phyloP scores from a whole-genome alignment of 768 basidiomycete species.

The Boletus coccyginus region DNA sequence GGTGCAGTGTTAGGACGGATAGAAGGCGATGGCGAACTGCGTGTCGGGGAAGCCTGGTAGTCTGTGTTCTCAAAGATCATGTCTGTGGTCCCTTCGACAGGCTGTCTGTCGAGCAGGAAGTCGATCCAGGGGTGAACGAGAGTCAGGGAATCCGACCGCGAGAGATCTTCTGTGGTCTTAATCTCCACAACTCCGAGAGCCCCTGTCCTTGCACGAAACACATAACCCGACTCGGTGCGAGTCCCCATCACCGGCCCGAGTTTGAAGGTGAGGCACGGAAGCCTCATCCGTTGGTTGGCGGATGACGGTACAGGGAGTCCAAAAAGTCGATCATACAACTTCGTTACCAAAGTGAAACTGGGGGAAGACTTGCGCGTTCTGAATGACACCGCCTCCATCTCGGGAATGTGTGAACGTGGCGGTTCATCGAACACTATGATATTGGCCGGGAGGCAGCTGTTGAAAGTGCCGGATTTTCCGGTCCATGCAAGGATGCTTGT shows the following conservation, averaged over 20 bases:
- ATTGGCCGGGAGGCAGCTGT: too few species aligned
- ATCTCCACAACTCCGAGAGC: conserved; percentile 10
- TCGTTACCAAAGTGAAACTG: background rate
- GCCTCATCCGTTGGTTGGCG: background rate
- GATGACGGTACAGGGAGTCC: conserved; percentile 1
- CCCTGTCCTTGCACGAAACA: background rate
- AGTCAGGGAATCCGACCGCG: background rate
- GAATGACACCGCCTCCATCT: background rate
- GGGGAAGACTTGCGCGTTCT: background rate
- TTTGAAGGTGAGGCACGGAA: conserved; percentile 10
- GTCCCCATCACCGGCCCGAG: background rate
- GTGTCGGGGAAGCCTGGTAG: background rate
- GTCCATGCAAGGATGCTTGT: conserved; percentile 8
- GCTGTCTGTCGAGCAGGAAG: conserved; percentile 6
- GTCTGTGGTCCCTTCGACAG: background rate
- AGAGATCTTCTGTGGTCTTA: conserved; percentile 1
- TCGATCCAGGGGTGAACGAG: conserved; percentile 13
- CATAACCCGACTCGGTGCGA: background rate
- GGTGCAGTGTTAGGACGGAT: background rate
- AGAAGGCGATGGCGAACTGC: too few species aligned
- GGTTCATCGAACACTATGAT: background rate
- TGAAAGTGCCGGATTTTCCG: conserved; percentile 4
- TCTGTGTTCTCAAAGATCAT: background rate
- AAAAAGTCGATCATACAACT: background rate
- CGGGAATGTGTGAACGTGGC: background rate